phyloP scores from a whole-genome alignment of 192 early-diverging fungal species.

The Cladochytrium replicatum region DNA sequence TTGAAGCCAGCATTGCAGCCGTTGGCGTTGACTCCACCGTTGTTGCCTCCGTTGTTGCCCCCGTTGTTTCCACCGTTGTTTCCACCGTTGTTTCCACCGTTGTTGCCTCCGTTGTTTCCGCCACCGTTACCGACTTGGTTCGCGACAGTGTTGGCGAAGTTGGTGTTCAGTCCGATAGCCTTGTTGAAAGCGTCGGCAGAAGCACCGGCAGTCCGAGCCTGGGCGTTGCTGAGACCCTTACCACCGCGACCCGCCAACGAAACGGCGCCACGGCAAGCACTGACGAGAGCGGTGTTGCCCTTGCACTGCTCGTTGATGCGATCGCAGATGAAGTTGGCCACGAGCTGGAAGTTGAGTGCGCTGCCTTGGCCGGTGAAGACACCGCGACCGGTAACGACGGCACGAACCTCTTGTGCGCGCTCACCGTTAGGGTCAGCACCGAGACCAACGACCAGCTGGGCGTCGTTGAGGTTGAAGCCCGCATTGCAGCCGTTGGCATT shows the following conservation, averaged over 20 bases:
- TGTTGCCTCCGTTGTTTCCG: neutral
- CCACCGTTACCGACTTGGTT: neutral
- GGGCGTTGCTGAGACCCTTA: neutral
- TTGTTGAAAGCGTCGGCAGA: slow-evolving; percentile 19
- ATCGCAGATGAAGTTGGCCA: slow-evolving; percentile 31
- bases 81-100: neutral
- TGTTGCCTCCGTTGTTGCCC: no score
- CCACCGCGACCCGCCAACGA: neutral
- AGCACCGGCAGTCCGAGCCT: slow-evolving; percentile 8
- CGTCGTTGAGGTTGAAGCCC: slow-evolving; percentile 5
- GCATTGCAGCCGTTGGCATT: no score
- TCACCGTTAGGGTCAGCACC: slow-evolving; percentile 13
- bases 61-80: neutral
- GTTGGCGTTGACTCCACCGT: no score
- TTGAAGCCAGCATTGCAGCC: no score
- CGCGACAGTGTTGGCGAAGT: no score
- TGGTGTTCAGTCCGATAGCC: slow-evolving; percentile 17
- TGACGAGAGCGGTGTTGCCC: slow-evolving; percentile 11
- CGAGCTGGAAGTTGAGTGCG: slow-evolving; percentile 17
- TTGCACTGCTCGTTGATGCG: slow-evolving; percentile 14
- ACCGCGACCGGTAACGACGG: neutral
- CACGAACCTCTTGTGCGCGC: slow-evolving; percentile 23
- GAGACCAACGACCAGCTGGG: slow-evolving; percentile 11
- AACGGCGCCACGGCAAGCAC: slow-evolving; percentile 1
- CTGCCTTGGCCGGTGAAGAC: slow-evolving; percentile 17